phyloP scores from a whole-genome alignment of 2,329 filamentous ascomycete genomes.

The Xylariaceae sp. region DNA sequence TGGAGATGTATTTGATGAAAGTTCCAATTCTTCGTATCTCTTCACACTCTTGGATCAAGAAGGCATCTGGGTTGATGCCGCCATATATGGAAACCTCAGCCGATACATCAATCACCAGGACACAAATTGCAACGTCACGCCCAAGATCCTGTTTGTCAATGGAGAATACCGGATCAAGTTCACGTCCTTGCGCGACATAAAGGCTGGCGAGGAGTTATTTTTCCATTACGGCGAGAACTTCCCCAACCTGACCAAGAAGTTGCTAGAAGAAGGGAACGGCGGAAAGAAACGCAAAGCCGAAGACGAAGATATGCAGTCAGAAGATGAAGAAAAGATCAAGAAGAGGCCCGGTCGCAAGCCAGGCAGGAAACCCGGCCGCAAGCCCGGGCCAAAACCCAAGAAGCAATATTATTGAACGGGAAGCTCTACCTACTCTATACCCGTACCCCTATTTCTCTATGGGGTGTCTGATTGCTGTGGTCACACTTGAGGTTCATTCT shows the following conservation, averaged over 20 bases:
- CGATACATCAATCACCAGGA: slow-evolving; percentile 78
- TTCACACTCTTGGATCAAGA: slow-evolving; percentile 56
- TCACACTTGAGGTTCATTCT: neutral
- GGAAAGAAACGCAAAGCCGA: slow-evolving; percentile 31
- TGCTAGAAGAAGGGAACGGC: slow-evolving; percentile 41
- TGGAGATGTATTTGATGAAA: slow-evolving; percentile 57
- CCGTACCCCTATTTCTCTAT: too few species aligned
- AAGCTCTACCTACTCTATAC: too few species aligned
- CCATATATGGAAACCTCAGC: slow-evolving; percentile 71
- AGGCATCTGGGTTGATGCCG: slow-evolving; percentile 66
- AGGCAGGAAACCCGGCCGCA: slow-evolving; percentile 28
- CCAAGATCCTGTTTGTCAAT: slow-evolving; percentile 66
- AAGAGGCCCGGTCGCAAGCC: slow-evolving; percentile 31
- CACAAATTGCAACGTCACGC: slow-evolving; percentile 53
- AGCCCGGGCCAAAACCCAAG: slow-evolving; percentile 30
- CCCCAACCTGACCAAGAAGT: slow-evolving; percentile 53
- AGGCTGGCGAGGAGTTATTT: slow-evolving; percentile 69
- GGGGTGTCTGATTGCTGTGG: too few species aligned
- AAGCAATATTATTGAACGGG: slow-evolving; percentile 29
- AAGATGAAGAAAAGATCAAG: slow-evolving; percentile 24
- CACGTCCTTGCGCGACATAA: slow-evolving; percentile 60
- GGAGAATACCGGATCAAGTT: slow-evolving; percentile 73
- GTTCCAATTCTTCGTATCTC: slow-evolving; percentile 59
- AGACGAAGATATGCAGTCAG: slow-evolving; percentile 23
- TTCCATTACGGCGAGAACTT: slow-evolving; percentile 75